Evolutionary conservation across 2,329 filamentous ascomycete genomes (phyloP), one percentile per base, ranked within the genome.

Genomic region (Colletotrichum sublineola): DNA sequence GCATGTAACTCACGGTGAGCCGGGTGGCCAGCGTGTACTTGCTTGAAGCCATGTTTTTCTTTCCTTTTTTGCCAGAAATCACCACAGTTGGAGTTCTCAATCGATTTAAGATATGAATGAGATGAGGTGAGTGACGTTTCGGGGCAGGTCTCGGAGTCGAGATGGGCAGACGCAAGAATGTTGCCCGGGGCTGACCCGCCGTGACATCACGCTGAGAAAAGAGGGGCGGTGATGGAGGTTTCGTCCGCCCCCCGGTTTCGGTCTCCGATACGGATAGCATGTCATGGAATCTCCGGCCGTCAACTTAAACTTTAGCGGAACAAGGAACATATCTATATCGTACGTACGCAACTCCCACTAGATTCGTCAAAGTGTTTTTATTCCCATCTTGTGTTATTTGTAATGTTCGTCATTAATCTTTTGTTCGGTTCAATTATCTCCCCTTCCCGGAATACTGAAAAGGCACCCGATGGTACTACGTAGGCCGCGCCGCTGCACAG

Each of bases 141-240:
- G 14, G n/a, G n/a, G 48, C 50, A 15, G 15, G 11, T n/a, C n/a
- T 72, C 65, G 52, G 53, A 58, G 53, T 60, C 63, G 38, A 48
- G 44, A 46, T 20, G 44, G 33, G n/a, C 15, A 31, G 18, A 31
- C 24, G 48, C 5, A 40, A 42, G 42, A 42, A 18, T n/a, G 36
- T 44, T 46, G n/a, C 36, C 58, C 69, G 53, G 46, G 46, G 36
- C n/a, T 72, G 66, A 63, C 69, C 69, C 69, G 69, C 69, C 69
- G 69, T 72, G 69, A 72, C 69, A 72, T 72, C 69, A 72, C 69
- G 66, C 53, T 72, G 66, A 11, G n/a, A 40, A 64, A 64, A 63
- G 69, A 60, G 69, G 69, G 69, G 69, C 69, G 53, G 24, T 24
- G 60, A 65, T 58, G 69, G 69, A 6, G 64, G 53, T 38, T 29